Evolutionary conservation across 257 asterid genomes (phyloP), one percentile per base, ranked within the genome.

Genomic region (Datura wrightii): DNA sequence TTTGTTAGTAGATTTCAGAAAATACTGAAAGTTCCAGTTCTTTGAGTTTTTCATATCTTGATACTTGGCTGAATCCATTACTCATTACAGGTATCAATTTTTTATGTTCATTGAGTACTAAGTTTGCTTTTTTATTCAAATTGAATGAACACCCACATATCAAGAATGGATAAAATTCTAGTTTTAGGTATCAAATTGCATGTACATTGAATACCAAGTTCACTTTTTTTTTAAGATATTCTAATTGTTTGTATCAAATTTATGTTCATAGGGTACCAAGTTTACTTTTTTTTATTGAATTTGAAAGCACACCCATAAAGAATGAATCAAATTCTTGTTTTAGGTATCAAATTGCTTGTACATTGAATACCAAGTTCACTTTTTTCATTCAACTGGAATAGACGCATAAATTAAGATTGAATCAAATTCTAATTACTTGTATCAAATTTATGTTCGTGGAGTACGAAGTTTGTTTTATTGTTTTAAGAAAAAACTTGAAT

Each of bases 81-180:
- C 55, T 18, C 18, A 71, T 72, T 8, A 48, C 59, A 74, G 60
- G 80, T 74, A 74, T 6, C 18, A 46, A 19, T 0, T 4, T 44
- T 69, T 44, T 71, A 0, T 71, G 79, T 46, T 44, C 0, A 19
- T 72, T 11, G 41, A n/a, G 18, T 46, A 10, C 1, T 0, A 19
- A 46, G 10, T 46, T 72, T 46, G 3, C 3, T 46, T 72, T 46
- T 72, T 72, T 72, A 72, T 72, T 46, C 80, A 72, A 72, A 19
- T 72, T 72, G 41, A 72, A 39, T n/a, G 1, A 1, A 46, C 16
- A 46, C 58, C 53, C 39, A n/a, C 46, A 3, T n/a, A 72, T 46
- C 41, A n/a, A 72, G 42, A 65, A 0, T 34, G 72, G 5, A 6
- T 65, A 3, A 65, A 31, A 31, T 65, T 10, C n/a, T 65, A 5